phyloP scores from a whole-genome alignment of 176 grass and related monocot genomes.

The Cenchrus americanus region DNA sequence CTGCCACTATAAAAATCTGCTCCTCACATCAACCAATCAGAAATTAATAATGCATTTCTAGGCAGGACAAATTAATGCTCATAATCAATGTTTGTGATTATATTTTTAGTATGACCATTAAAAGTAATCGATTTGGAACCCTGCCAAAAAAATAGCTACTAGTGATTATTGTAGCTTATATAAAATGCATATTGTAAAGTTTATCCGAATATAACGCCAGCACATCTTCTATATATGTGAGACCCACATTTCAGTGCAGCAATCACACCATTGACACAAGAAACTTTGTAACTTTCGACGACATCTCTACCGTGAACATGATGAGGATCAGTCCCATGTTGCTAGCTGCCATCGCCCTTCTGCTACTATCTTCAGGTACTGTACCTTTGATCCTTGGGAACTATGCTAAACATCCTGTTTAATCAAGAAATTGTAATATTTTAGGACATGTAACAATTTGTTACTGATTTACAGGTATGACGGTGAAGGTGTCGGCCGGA shows the following conservation, averaged over 20 bases:
- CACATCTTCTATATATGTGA: neutral
- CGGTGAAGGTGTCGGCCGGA: neutral
- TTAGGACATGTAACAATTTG: neutral
- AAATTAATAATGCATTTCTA: no score
- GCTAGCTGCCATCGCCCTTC: conserved; percentile 19
- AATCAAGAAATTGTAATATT: neutral
- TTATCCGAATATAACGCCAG: neutral
- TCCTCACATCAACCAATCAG: no score
- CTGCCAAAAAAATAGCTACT: neutral
- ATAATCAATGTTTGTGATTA: no score
- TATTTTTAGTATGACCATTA: neutral
- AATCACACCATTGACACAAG: neutral
- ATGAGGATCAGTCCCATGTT: neutral
- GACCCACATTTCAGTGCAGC: neutral
- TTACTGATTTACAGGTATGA: neutral
- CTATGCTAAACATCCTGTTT: neutral
- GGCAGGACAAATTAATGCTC: no score
- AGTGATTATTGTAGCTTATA: neutral
- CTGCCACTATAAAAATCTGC: no score
- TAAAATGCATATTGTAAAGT: neutral
- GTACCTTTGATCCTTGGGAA: neutral
- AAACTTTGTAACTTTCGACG: neutral
- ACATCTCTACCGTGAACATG: neutral
- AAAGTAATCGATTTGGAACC: neutral
- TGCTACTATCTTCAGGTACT: conserved; percentile 39